These are phyloP conservation scores for Moesziomyces parantarcticus DNA, from an alignment of 1,284 basidiomycete species.

Conservation along the genomic window DNA sequence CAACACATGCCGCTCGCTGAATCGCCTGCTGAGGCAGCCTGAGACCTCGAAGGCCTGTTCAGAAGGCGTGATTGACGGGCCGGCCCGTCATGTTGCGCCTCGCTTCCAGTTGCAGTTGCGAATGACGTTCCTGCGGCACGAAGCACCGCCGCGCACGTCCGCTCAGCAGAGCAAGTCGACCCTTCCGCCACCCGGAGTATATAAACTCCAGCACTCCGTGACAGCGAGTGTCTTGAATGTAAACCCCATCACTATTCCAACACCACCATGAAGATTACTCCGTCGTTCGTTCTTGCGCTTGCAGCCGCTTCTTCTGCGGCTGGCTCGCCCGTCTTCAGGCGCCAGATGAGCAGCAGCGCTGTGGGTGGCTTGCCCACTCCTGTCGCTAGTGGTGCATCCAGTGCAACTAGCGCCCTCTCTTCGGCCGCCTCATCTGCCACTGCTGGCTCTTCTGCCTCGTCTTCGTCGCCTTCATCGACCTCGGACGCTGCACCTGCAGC, in stretches of 20 bases:
- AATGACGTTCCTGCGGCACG: too few species aligned
- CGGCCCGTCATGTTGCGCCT: too few species aligned
- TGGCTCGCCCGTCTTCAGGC: conserved; percentile 22
- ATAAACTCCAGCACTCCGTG: too few species aligned
- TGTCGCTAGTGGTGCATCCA: neutral
- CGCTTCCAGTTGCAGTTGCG: too few species aligned
- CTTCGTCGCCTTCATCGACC: neutral
- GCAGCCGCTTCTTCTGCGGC: conserved; percentile 29
- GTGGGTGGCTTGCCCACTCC: conserved; percentile 9
- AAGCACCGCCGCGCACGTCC: too few species aligned
- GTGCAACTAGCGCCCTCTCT: neutral
- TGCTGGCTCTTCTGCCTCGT: neutral
- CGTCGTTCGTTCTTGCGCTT: conserved; percentile 32
- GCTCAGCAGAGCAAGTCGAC: too few species aligned
- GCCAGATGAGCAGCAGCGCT: conserved; percentile 10
- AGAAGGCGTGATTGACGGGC: too few species aligned
- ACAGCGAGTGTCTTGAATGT: too few species aligned
- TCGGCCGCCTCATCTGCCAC: neutral
- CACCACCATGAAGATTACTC: conserved; percentile 35
- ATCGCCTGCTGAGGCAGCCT: conserved; percentile 10
- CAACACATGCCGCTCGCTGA: too few species aligned
- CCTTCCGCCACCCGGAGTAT: too few species aligned
- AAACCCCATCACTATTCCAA: too few species aligned
- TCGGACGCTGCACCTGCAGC: neutral
- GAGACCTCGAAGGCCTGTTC: conserved; percentile 8